Base-by-base conservation (phyloP, 2,329 filamentous ascomycete species). In the Zasmidium angulare region DNA sequence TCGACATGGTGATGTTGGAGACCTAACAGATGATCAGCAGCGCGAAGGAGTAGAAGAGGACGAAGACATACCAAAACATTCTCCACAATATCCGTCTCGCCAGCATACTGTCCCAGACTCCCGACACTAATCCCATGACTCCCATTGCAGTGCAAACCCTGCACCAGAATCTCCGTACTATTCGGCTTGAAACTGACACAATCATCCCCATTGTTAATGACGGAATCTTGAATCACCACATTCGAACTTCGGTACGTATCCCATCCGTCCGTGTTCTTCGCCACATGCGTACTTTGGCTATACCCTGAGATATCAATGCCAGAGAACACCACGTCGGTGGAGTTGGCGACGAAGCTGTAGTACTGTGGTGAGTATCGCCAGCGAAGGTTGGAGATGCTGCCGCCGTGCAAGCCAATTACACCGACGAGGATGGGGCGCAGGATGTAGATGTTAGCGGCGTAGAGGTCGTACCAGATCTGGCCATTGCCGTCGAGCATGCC, bases 121-220 rank as follows among this genome's bases (percentile, higher is more conserved):
- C 88, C 88, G n/a, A 90, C 86, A 10, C 83, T 86, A 64, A 90
- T 89, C 43, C 88, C 88, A 68, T 90, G 88, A 2, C 85, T 89
- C 31, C 87, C 86, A 67, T 87, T 87, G 74, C 88, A 90, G 60
- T 78, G 75, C 2, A 90, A 75, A 62, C 86, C 86, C 70, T 90
- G 86, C 3, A 90, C 82, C 2, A 90, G 72, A 7, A 90, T 83
- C 63, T 89, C 82, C 47, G 86, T 89, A 66, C 82, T 86, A 71
- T 90, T 90, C 19, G 87, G 87, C 74, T 90, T 90, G 80, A 90
- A 90, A 0, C 86, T 86, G 12, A 90, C 85, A 61, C 88, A 90
- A 70, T 91, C 85, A 69, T 89, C 87, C 36, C 84, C 85, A 65
- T 89, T 89, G 71, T 84, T 79, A 63, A 86, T 82, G 23, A 82